Evolutionary conservation across 768 basidiomycete species (phyloP).

Genomic region (Dendrothele bispora): DNA sequence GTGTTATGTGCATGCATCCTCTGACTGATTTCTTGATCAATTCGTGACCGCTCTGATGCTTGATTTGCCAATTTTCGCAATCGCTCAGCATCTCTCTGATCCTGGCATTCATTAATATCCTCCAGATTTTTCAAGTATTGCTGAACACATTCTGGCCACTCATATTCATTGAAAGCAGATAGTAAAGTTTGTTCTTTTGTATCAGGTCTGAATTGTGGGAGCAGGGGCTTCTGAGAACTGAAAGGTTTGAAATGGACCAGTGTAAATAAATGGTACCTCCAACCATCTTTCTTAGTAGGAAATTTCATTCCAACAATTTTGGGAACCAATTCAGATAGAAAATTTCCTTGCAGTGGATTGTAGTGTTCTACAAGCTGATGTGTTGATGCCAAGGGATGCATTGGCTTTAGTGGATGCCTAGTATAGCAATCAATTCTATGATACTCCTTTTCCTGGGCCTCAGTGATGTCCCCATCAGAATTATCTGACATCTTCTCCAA

Average conservation of each 20-base stretch:
- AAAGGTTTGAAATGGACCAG: conserved; percentile 21
- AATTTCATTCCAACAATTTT: background rate
- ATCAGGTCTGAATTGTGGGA: background rate
- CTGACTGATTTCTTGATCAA: too few species aligned
- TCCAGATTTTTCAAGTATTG: too few species aligned
- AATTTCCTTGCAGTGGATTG: conserved; percentile 4
- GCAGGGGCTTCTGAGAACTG: background rate
- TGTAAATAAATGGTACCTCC: conserved; percentile 14
- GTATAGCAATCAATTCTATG: background rate
- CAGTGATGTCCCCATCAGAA: too few species aligned
- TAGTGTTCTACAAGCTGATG: conserved; percentile 16
- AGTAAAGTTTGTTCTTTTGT: too few species aligned
- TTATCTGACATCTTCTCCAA: too few species aligned
- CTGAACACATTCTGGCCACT: too few species aligned
- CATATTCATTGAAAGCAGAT: too few species aligned
- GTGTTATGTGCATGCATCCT: too few species aligned
- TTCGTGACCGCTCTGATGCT: too few species aligned
- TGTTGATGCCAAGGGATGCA: conserved; percentile 11
- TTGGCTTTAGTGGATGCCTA: background rate
- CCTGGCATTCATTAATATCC: conserved; percentile 35
- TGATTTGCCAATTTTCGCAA: conserved; percentile 11
- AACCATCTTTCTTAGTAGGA: background rate
- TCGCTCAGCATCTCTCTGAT: conserved; percentile 31
- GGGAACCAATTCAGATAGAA: background rate
- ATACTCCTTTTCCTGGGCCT: conserved; percentile 2